Evolutionary conservation across 106 monocot species (phyloP), one percentile per base, ranked within the genome.

Genomic region (Xerophyta viscosa): DNA sequence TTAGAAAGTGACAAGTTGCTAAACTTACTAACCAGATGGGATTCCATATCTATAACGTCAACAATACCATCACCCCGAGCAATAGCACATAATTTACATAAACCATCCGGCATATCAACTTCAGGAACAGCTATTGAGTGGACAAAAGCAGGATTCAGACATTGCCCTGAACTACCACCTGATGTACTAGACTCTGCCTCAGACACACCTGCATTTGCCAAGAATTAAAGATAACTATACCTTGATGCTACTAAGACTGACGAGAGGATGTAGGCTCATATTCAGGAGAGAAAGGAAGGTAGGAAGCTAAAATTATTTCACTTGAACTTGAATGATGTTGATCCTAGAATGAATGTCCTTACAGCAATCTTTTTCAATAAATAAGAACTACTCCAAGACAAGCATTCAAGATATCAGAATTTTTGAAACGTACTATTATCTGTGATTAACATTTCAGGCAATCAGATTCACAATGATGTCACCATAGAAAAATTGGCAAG

Each of bases 1-100:
- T 54, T 52, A n/a, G 57, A 18, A 13, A 37, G n/a, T 18, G 52
- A 24, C 31, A 46, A 39, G 33, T 42, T 45, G 15, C 27, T 79
- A 50, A 62, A 43, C 31, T 58, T 73, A 6, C 3, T 50, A 14
- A 24, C 45, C 17, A 71, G 49, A 20, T 77, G 71, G 20, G 64
- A 71, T 64, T 84, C 90, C 17, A 80, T 48, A 61, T 91, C 69
- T 57, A 90, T 71, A 33, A 90, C 57, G 58, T 90, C 81, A 36
- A 85, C 81, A 62, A 72, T 62, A 36, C 80, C 84, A 69, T 85
- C 90, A 42, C 90, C 85, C 56, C 77, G 77, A 45, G 81, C 90
- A 41, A 81, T 74, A 69, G 84, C 90, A 55, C 80, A 75, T 9
- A 78, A 60, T 62, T 81, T 91, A 50, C 69, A 50, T 27, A 63